phyloP scores from a whole-genome alignment of 2,329 filamentous ascomycete species.

The Mycosphaerella sp. region DNA sequence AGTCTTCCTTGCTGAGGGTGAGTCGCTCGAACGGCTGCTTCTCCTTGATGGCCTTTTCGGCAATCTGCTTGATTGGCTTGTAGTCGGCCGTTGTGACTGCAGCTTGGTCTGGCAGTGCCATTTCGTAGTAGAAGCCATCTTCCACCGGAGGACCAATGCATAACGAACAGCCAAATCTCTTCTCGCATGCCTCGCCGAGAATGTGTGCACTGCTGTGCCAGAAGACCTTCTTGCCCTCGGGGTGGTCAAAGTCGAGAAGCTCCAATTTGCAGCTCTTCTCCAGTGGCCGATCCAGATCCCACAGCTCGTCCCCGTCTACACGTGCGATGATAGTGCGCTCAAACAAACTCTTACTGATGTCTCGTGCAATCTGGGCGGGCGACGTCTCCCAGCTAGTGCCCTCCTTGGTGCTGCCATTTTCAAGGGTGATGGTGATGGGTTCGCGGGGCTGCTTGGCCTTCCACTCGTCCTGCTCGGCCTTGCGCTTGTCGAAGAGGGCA shows the following conservation, averaged over 20 bases:
- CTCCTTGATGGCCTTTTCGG: constrained; percentile 83
- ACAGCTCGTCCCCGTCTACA: constrained; percentile 71
- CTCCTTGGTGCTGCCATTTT: constrained; percentile 62
- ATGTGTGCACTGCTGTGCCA: constrained; percentile 97
- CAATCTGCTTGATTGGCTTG: constrained; percentile 75
- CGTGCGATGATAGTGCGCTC: constrained; percentile 82
- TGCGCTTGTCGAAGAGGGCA: constrained; percentile 80
- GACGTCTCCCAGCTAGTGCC: constrained; percentile 91
- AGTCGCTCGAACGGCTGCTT: constrained; percentile 92
- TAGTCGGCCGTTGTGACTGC: constrained; percentile 71
- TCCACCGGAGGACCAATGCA: constrained; percentile 91
- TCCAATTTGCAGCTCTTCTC: constrained; percentile 83
- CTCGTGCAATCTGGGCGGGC: constrained; percentile 68
- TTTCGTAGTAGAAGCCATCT: constrained; percentile 96
- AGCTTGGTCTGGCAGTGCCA: constrained; percentile 70
- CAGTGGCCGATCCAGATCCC: constrained; percentile 87
- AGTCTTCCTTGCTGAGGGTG: constrained; percentile 79
- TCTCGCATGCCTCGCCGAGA: constrained; percentile 89
- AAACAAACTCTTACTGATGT: constrained; percentile 76
- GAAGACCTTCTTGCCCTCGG: constrained; percentile 83
- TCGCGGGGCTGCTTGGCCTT: constrained; percentile 64
- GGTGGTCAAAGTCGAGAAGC: constrained; percentile 72
- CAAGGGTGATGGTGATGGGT: constrained; percentile 66
- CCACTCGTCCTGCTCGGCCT: constrained; percentile 75
- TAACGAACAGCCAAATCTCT: constrained; percentile 81